phyloP scores from a whole-genome alignment of 495 filamentous ascomycete genomes.

The Aspergillus panamensis region DNA sequence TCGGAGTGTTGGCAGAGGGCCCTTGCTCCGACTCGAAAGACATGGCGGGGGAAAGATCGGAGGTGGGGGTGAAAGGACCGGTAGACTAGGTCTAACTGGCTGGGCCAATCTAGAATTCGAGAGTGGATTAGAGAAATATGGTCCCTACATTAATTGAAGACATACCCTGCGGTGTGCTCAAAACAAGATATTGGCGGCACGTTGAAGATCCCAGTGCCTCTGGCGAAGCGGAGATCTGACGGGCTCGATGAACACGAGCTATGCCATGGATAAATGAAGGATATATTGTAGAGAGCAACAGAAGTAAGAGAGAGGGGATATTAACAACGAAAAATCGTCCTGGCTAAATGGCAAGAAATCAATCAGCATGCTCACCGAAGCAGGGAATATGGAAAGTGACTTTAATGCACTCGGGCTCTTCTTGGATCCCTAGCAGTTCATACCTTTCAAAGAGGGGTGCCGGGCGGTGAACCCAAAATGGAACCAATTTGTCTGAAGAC shows the following conservation, averaged over 20 bases:
- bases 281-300: conserved; percentile 4
- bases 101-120: conserved; percentile 18
- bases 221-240: neutral
- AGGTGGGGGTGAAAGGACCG: conserved; percentile 12
- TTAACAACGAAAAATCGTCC: neutral
- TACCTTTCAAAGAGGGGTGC: neutral
- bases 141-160: neutral
- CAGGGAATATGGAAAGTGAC: too few species aligned
- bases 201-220: neutral
- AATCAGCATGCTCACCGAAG: too few species aligned
- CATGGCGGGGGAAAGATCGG: conserved; percentile 25
- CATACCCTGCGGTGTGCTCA: neutral
- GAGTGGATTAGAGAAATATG: neutral
- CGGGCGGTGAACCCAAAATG: neutral
- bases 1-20: conserved; percentile 29
- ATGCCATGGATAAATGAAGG: conserved; percentile 25
- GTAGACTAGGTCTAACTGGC: conserved; percentile 16
- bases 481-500: neutral
- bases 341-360: neutral
- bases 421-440: neutral
- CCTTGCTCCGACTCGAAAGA: conserved; percentile 26
- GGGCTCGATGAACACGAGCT: conserved; percentile 2
- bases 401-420: too few species aligned
- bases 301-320: neutral
- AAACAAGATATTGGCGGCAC: neutral